A percentile compares a stretch with the other conserved stretches of the same genome.
These are phyloP conservation scores for Saprolegnia diclina DNA, from an alignment of 352 stramenopile genomes.

Conservation along the genomic window DNA sequence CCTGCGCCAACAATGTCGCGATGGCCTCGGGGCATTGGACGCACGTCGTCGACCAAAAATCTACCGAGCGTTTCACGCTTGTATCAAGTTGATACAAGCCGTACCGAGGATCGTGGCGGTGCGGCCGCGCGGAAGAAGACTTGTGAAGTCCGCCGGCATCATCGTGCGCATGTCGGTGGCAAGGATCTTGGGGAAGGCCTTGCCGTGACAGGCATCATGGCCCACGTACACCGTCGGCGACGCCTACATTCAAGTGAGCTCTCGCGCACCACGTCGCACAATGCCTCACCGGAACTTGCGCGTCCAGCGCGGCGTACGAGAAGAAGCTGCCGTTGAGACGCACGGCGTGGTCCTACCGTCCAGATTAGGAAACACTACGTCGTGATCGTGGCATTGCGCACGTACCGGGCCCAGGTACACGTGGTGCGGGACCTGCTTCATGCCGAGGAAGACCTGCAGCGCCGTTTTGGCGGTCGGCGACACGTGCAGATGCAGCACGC, in stretches of 20 bases:
- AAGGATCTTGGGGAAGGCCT: not conserved
- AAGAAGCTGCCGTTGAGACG: constrained; percentile 7
- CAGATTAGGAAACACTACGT: no score
- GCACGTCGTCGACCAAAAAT: not conserved
- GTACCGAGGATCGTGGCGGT: not conserved
- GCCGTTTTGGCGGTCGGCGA: not conserved
- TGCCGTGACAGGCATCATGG: not conserved
- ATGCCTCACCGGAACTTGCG: not conserved
- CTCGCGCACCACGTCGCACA: not conserved
- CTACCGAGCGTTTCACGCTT: not conserved
- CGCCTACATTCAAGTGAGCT: not conserved
- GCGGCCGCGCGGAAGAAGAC: not conserved
- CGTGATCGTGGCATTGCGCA: no score
- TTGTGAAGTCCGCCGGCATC: not conserved
- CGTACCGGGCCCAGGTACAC: not conserved
- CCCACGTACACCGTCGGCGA: not conserved
- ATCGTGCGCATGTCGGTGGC: not conserved
- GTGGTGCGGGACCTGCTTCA: constrained; percentile 24
- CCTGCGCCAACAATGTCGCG: not conserved
- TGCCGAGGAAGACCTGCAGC: constrained; percentile 13
- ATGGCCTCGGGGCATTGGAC: constrained; percentile 4
- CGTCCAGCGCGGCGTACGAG: not conserved
- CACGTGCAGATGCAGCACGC: constrained; percentile 15
- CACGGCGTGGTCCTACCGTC: not conserved
- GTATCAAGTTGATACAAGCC: not conserved